phyloP scores from a whole-genome alignment of 75 land plant genomes.

The Sequoiadendron giganteum region DNA sequence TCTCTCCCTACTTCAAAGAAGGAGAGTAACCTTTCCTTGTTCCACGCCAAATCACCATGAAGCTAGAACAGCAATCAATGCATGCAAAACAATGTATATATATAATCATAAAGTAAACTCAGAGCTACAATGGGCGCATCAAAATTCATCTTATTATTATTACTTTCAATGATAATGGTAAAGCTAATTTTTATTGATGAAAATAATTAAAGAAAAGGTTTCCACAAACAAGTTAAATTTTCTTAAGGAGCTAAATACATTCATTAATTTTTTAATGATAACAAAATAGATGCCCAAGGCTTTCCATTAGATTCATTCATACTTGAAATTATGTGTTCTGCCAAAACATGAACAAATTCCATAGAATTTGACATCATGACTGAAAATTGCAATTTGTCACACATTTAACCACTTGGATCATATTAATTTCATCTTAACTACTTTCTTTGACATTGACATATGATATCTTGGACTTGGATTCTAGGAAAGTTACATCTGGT shows the following conservation, averaged over 20 bases:
- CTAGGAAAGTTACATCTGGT: background rate
- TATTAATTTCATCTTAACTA: background rate
- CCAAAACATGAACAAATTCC: background rate
- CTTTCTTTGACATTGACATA: background rate
- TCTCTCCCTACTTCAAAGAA: background rate
- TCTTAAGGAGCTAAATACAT: background rate
- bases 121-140: slow-evolving; percentile 55
- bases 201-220: background rate
- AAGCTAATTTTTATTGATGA: background rate
- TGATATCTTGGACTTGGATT: background rate
- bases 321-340: background rate
- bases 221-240: background rate
- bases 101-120: slow-evolving; percentile 91
- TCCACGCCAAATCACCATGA: slow-evolving; percentile 65
- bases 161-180: background rate
- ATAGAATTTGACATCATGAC: background rate
- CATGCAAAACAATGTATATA: slow-evolving; percentile 74
- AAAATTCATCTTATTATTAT: background rate
- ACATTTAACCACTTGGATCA: background rate
- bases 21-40: slow-evolving; percentile 44
- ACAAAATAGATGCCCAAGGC: background rate
- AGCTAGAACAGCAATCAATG: slow-evolving; percentile 65
- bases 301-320: background rate
- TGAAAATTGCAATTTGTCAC: background rate
- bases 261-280: background rate